A percentile compares a stretch with the other conserved stretches of the same genome.
Conservation (phyloP, 2,329 filamentous ascomycete species). For the Talaromyces piceae region DNA sequence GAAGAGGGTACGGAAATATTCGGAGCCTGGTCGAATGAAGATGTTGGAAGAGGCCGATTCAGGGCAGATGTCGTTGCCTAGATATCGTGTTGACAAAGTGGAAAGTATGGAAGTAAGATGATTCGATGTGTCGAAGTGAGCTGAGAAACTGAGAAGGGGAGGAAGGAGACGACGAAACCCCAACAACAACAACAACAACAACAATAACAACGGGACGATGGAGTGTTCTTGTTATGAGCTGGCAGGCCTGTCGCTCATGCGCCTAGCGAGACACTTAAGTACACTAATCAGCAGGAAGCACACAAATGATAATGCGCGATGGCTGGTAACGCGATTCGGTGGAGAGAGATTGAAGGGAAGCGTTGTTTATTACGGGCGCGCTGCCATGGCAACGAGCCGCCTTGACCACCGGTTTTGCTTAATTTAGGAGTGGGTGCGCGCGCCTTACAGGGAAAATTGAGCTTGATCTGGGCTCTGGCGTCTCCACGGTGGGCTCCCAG, state of each 20-base stretch:
- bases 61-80: too few species aligned
- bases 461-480: background rate
- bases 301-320: background rate
- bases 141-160: background rate
- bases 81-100: background rate
- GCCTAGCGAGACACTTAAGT: too few species aligned
- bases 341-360: slow-evolving; percentile 7
- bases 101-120: background rate
- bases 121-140: background rate
- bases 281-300: too few species aligned
- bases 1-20: background rate
- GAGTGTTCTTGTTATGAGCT: too few species aligned
- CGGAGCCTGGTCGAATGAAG: too few species aligned
- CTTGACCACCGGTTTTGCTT: background rate
- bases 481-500: background rate
- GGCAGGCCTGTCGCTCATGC: too few species aligned
- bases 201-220: too few species aligned
- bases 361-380: slow-evolving; percentile 9
- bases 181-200: too few species aligned
- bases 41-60: too few species aligned
- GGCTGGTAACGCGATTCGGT: too few species aligned
- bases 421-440: too few species aligned
- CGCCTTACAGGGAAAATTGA: background rate
- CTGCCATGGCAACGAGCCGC: slow-evolving; percentile 11
- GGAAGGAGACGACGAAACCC: too few species aligned